Evolutionary conservation across 2,329 filamentous ascomycete genomes (phyloP).

Genomic region (Alternaria longipes): DNA sequence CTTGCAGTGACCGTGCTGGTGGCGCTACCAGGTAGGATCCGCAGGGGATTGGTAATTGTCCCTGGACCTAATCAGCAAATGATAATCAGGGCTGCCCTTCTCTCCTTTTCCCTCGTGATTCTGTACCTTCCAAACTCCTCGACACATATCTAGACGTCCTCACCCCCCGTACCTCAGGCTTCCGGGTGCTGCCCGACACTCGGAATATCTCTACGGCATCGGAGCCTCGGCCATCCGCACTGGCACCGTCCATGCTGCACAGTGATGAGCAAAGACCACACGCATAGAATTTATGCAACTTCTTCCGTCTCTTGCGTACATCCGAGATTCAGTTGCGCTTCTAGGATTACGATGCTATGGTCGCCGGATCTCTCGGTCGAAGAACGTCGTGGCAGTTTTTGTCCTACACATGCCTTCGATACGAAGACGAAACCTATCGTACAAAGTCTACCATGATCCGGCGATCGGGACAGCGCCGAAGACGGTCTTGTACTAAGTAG

Average conservation of each 20-base stretch:
- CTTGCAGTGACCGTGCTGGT: constrained; percentile 40
- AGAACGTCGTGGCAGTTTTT: background rate
- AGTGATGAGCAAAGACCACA: constrained; percentile 4
- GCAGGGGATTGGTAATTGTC: constrained; percentile 48
- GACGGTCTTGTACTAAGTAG: background rate
- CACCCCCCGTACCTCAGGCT: background rate
- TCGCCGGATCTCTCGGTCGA: background rate
- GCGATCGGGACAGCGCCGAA: background rate
- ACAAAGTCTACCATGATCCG: background rate
- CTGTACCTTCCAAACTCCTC: background rate
- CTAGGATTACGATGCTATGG: background rate
- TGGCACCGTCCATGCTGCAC: constrained; percentile 8
- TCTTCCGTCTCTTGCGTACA: background rate
- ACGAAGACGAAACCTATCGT: background rate
- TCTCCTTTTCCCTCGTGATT: constrained; percentile 4
- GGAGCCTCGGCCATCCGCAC: constrained; percentile 1
- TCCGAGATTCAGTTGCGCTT: background rate
- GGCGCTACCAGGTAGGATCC: constrained; percentile 37
- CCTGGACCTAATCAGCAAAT: constrained; percentile 22
- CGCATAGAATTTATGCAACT: background rate
- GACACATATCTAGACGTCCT: background rate
- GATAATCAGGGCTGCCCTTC: constrained; percentile 4
- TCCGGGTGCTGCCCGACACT: background rate
- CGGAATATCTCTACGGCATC: background rate
- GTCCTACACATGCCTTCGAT: background rate